These are phyloP conservation scores for Leishmania arabica DNA, from an alignment of 208 protist genomes.

Conservation along the genomic window DNA sequence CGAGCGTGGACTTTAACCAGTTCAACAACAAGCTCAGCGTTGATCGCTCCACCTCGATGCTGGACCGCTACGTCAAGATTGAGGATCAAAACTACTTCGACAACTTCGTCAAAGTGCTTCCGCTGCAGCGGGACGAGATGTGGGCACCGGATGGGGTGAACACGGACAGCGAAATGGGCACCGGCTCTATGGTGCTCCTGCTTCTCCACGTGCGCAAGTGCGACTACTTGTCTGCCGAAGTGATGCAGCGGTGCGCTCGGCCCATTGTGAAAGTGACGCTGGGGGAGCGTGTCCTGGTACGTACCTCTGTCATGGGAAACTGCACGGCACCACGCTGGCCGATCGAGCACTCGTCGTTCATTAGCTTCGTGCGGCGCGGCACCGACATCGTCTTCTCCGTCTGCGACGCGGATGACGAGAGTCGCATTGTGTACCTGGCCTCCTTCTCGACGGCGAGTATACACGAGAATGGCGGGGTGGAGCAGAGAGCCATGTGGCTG, in stretches of 20 bases:
- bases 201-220: constrained; percentile 80
- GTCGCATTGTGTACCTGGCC: constrained; percentile 51
- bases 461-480: constrained; percentile 72
- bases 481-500: constrained; percentile 49
- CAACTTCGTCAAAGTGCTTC: constrained; percentile 69
- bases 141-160: constrained; percentile 53
- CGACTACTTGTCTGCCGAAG: constrained; percentile 37
- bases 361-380: constrained; percentile 73
- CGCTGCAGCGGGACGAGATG: constrained; percentile 67
- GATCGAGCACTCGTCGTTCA: constrained; percentile 80
- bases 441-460: constrained; percentile 46
- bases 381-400: constrained; percentile 62
- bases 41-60: constrained; percentile 57
- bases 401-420: constrained; percentile 58
- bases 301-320: constrained; percentile 58
- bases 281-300: constrained; percentile 63
- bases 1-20: constrained; percentile 77
- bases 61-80: constrained; percentile 89
- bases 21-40: constrained; percentile 67
- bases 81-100: constrained; percentile 90
- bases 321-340: constrained; percentile 47
- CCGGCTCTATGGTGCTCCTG: constrained; percentile 57
- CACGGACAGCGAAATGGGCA: constrained; percentile 17
- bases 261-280: constrained; percentile 76
- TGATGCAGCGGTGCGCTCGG: constrained; percentile 34